These are phyloP conservation scores for Candida labiduridarum DNA, from an alignment of 1,139 yeast genomes.

Conservation along the genomic window DNA sequence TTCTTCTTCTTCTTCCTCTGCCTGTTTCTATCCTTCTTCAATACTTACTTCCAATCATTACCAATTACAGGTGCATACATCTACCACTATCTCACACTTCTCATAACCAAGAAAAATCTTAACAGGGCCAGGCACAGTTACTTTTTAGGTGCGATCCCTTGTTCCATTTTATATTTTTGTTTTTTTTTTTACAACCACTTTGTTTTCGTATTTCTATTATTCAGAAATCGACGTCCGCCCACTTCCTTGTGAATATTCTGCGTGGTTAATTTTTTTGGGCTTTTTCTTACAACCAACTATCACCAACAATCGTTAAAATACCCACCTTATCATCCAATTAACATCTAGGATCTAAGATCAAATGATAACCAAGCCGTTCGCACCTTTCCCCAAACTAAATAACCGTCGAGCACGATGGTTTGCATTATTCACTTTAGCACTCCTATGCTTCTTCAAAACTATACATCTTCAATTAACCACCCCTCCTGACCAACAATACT, in stretches of 20 bases:
- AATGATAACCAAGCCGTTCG: conserved; percentile 2
- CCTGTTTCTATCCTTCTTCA: too few species aligned
- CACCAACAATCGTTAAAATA: neutral
- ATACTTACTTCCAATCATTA: too few species aligned
- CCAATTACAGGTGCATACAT: too few species aligned
- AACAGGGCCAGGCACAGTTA: neutral
- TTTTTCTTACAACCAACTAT: neutral
- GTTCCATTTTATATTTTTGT: neutral
- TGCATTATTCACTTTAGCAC: conserved; percentile 12
- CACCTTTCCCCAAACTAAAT: conserved; percentile 3
- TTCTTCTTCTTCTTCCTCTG: too few species aligned
- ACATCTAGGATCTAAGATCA: neutral
- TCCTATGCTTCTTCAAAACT: conserved; percentile 19
- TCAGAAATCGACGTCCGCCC: neutral
- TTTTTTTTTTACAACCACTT: neutral
- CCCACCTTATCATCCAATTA: too few species aligned
- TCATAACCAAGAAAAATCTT: too few species aligned
- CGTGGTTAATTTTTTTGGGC: too few species aligned
- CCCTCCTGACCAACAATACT: conserved; percentile 24
- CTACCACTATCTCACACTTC: too few species aligned
- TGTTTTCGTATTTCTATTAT: neutral
- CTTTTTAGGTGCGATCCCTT: neutral
- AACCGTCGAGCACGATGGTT: neutral
- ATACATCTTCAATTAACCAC: conserved; percentile 14
- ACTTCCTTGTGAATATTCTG: neutral